A percentile compares a stretch with the other conserved stretches of the same genome.
These are phyloP conservation scores for Aspergillus campestris DNA, from an alignment of 495 filamentous ascomycete species.

Conservation along the genomic window DNA sequence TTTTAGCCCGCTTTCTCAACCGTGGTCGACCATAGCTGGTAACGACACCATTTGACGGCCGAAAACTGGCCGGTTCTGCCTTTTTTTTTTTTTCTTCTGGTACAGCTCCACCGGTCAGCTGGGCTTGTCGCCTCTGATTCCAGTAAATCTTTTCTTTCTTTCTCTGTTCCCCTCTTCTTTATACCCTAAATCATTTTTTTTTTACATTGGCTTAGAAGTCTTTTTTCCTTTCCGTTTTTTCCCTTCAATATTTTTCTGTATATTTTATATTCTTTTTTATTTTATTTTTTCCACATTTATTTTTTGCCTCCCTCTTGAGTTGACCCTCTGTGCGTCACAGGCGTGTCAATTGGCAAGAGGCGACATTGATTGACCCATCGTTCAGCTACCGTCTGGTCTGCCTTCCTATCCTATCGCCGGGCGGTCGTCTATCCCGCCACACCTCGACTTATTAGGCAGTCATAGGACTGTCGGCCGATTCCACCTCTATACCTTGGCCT, in stretches of 20 bases:
- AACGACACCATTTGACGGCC: constrained; percentile 10
- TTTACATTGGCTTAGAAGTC: neutral
- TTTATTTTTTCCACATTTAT: neutral
- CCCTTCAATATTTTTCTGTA: constrained; percentile 1
- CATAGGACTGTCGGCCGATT: too few relatives aligned
- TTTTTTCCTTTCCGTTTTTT: neutral
- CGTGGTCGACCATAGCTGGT: constrained; percentile 25
- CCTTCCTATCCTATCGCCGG: constrained; percentile 4
- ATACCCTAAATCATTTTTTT: neutral
- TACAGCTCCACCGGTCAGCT: constrained; percentile 19
- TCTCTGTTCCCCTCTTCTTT: constrained; percentile 1
- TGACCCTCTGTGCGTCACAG: constrained; percentile 13
- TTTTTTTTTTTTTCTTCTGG: constrained; percentile 11
- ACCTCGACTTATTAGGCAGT: neutral
- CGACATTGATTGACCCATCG: constrained; percentile 13
- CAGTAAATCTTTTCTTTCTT: constrained; percentile 11
- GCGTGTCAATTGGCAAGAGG: constrained; percentile 9
- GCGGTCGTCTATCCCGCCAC: constrained; percentile 15
- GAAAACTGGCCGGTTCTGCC: constrained; percentile 13
- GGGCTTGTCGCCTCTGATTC: constrained; percentile 15
- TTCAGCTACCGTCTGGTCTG: constrained; percentile 17
- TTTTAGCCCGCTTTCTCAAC: constrained; percentile 18
- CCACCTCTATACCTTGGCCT: neutral
- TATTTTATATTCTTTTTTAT: constrained; percentile 7
- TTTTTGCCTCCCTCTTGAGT: constrained; percentile 3